Evolutionary conservation across 2,329 filamentous ascomycete genomes (phyloP), one percentile per base, ranked within the genome.

Genomic region (Diaporthe destruens): DNA sequence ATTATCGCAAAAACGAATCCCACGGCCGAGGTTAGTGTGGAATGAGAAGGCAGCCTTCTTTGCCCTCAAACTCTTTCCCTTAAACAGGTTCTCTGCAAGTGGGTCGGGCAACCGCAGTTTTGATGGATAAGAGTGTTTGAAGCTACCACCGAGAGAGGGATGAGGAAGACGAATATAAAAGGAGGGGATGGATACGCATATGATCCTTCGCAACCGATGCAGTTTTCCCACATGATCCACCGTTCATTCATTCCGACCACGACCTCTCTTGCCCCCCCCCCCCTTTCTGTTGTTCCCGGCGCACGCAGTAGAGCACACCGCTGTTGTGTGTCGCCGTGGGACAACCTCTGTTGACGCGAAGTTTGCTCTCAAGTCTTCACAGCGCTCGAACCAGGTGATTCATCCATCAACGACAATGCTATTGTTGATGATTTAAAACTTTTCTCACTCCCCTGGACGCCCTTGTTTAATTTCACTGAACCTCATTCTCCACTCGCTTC

Each of bases 1-100:
- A 65, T 53, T n/a, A 49, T 53, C 44, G 36, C 61, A 39, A 66
- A 23, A 25, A 66, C n/a, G 16, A 5, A 29, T n/a, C 61, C n/a
- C 7, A n/a, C 44, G 53, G 47, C 61, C 32, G 32, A 66, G 44
- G 25, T 6, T 3, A 8, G 14, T 29, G 12, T 18, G 23, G 7
- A 36, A 20, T n/a, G 25, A 39, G 61, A 53, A 32, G 23, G 20
- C 20, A 25, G 6, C 39, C 36, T 18, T 1, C 16, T 11, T 53
- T 16, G 8, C n/a, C n/a, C 14, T 36, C 47, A 2, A 25, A 25
- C 1, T 65, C n/a, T 7, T 14, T n/a, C 12, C 61, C 29, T n/a
- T 25, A 2, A 1, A 18, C 25, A 12, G 5, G 8, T 34, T 23
- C 18, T 34, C 6, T 63, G 39, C 44, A 12, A 20, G 23, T 65